Conservation (phyloP, 2,329 filamentous ascomycete genomes). For the Paecilomyces niveus region DNA sequence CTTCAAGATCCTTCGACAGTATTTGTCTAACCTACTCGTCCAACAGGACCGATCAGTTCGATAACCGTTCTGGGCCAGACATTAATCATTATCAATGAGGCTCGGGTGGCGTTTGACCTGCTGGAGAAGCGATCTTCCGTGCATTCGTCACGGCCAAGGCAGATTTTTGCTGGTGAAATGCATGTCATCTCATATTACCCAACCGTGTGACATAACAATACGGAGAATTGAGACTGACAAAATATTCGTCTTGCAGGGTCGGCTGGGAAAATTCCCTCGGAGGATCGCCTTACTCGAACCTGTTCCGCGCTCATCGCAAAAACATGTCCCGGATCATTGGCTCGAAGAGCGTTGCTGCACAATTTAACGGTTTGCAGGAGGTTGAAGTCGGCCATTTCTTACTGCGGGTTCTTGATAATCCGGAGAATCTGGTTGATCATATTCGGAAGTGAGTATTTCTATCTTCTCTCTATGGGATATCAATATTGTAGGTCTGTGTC, state of each 20-base stretch:
- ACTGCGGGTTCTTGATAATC: constrained; percentile 34
- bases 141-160: constrained; percentile 24
- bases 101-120: constrained; percentile 23
- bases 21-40: background rate
- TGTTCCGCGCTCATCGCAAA: constrained; percentile 39
- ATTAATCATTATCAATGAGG: constrained; percentile 30
- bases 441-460: constrained; percentile 31
- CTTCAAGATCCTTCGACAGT: background rate
- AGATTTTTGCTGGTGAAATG: constrained; percentile 30
- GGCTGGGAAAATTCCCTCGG: constrained; percentile 34
- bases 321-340: constrained; percentile 41
- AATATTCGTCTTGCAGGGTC: constrained; percentile 13
- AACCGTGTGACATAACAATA: background rate
- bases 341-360: constrained; percentile 30
- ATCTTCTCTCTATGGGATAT: background rate
- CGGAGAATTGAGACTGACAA: background rate
- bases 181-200: constrained; percentile 12
- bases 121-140: constrained; percentile 25
- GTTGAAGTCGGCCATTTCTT: constrained; percentile 40
- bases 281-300: constrained; percentile 29
- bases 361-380: constrained; percentile 39
- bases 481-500: background rate
- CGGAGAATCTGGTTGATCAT: constrained; percentile 32
- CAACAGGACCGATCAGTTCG: constrained; percentile 29
- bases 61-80: constrained; percentile 30